Conservation (phyloP, 768 basidiomycete species). For the Suillus alpinus region DNA sequence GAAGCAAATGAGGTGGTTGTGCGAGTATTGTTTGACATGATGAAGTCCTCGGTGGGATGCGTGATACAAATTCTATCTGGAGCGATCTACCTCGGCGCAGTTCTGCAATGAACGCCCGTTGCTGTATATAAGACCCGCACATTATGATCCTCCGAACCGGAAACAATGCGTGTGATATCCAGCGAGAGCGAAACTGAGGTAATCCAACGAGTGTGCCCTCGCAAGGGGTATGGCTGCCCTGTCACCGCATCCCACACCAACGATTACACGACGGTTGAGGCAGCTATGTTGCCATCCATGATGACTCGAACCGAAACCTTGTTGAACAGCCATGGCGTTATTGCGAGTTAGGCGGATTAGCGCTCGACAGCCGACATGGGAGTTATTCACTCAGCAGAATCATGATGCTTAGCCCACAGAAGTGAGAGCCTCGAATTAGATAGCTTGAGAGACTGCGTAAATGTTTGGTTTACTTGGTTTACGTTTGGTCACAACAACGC, state of each 20-base stretch:
- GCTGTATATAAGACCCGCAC: too few species aligned
- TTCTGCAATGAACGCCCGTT: too few species aligned
- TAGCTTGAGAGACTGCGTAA: neutral
- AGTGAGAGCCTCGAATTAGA: neutral
- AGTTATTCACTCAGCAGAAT: neutral
- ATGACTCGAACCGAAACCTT: neutral
- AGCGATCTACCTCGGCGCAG: neutral
- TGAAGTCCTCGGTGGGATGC: neutral
- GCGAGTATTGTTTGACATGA: too few species aligned
- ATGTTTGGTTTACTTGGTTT: constrained; percentile 63
- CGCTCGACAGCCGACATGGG: neutral
- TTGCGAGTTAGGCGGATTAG: neutral
- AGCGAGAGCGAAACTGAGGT: too few species aligned
- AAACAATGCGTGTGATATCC: too few species aligned
- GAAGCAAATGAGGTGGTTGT: too few species aligned
- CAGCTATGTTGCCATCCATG: neutral
- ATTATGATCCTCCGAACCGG: too few species aligned
- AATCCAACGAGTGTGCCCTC: too few species aligned
- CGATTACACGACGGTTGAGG: too few species aligned
- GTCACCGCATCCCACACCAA: too few species aligned
- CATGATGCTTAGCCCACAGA: neutral
- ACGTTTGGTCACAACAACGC: constrained; percentile 85
- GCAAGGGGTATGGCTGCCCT: too few species aligned
- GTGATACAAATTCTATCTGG: neutral
- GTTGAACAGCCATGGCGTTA: neutral